Evolutionary conservation across 1,284 basidiomycete species (phyloP).

Genomic region (Naganishia cerealis): DNA sequence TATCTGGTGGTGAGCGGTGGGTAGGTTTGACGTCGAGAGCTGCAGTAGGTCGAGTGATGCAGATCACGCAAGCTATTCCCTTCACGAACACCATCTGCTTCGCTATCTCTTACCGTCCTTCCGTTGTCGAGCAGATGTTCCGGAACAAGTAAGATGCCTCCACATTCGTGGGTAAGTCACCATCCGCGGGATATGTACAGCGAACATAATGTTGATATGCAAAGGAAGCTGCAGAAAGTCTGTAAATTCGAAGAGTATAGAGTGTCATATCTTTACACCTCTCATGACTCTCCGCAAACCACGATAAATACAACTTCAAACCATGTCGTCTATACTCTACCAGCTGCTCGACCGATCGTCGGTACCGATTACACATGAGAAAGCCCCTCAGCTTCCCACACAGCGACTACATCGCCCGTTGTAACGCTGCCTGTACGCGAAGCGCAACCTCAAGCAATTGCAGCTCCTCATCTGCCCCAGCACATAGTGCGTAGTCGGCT

Average conservation of each 20-base stretch:
- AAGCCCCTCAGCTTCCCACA: not conserved
- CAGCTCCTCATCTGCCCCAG: conserved; percentile 97
- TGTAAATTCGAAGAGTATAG: not conserved
- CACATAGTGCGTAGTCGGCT: conserved; percentile 92
- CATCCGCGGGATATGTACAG: too few relatives aligned
- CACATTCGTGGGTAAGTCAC: too few relatives aligned
- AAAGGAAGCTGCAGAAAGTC: too few relatives aligned
- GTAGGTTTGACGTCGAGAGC: too few relatives aligned
- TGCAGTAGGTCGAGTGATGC: too few relatives aligned
- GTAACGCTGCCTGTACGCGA: conserved; percentile 67
- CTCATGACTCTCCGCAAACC: not conserved
- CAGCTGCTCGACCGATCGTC: not conserved
- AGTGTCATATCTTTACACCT: not conserved
- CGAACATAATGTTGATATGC: too few relatives aligned
- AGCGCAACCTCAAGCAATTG: conserved; percentile 87
- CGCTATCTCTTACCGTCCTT: too few relatives aligned
- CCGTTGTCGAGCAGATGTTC: too few relatives aligned
- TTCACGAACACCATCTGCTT: too few relatives aligned
- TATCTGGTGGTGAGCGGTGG: too few relatives aligned
- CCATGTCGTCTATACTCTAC: not conserved
- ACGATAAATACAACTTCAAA: not conserved
- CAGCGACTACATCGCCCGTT: not conserved
- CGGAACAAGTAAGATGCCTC: too few relatives aligned
- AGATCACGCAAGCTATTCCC: too few relatives aligned
- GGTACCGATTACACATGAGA: not conserved